Base-by-base conservation (phyloP, 352 stramenopile genomes). In the Phytophthora brassicae region DNA sequence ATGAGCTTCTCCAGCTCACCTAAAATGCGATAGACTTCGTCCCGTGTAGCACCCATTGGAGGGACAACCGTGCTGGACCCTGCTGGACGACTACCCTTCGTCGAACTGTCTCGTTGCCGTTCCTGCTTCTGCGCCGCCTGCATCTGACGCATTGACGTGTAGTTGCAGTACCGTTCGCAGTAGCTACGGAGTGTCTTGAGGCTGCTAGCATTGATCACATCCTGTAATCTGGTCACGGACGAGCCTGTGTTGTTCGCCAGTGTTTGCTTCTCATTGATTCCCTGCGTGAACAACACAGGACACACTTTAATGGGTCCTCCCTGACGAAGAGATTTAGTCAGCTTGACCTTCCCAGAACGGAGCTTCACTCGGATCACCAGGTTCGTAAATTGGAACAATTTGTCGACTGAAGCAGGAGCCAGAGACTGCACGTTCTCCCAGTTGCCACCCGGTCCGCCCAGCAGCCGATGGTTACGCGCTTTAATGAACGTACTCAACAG, bases 211-310 rank as follows among this genome's bases (percentile, higher is more conserved):
- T 94, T 94, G 66, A 94, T 94, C 35, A 83, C 72, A 39, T 94
- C 86, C 55, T 94, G 86, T 8, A 94, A 62, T 9, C 82, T 68
- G 17, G 84, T 92, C n/a, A 86, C 71, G 0, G 84, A 90, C 6
- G 83, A 86, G 23, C 81, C 81, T 1, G 86, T 94, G 65, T 94
- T 89, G 76, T 98, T 98, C 2, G 88, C 89, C 8, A 98, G 42
- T 28, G 90, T 96, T 69, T 97, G 90, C 67, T 94, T 96, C 66
- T 97, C 92, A 60, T 98, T 98, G 65, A 98, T 97, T 19, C 92
- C 92, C 51, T 97, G 86, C 0, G 86, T 88, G 58, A 94, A 94
- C 28, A 94, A 66, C 58, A 92, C 78, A 11, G 85, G 85, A 23
- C 65, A 84, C 9, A 94, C 85, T 26, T 78, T 80, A 61, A 94